phyloP scores from a whole-genome alignment of 2,329 filamentous ascomycete species.

The Helicocarpus griseus region DNA sequence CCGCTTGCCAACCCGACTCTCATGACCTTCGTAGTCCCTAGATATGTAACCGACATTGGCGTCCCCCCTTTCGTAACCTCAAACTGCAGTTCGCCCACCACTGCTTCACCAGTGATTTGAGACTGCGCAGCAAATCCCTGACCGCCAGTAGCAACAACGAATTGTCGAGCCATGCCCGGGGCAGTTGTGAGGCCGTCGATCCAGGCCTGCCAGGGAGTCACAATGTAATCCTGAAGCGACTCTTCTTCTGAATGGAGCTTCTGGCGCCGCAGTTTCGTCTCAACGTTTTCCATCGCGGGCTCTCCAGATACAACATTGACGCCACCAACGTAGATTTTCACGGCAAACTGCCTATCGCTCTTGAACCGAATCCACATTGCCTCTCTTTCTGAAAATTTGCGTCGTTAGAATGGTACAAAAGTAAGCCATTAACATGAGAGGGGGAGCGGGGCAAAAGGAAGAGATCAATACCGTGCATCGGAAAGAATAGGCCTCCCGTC shows the following conservation, averaged over 20 bases:
- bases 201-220: slow-evolving; percentile 31
- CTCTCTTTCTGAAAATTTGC: slow-evolving; percentile 22
- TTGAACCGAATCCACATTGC: slow-evolving; percentile 36
- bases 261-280: slow-evolving; percentile 13
- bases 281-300: slow-evolving; percentile 15
- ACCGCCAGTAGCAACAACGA: slow-evolving; percentile 38
- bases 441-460: slow-evolving; percentile 1
- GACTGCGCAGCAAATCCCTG: slow-evolving; percentile 37
- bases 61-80: slow-evolving; percentile 29
- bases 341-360: slow-evolving; percentile 19
- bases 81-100: slow-evolving; percentile 34
- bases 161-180: slow-evolving; percentile 35
- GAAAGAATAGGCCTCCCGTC: slow-evolving; percentile 39
- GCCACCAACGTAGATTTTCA: slow-evolving; percentile 33
- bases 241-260: slow-evolving; percentile 9
- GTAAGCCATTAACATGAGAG: background rate
- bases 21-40: background rate
- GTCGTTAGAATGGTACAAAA: background rate
- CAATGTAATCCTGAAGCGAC: slow-evolving; percentile 35
- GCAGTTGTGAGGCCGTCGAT: slow-evolving; percentile 33
- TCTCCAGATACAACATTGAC: slow-evolving; percentile 36
- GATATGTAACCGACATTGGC: background rate
- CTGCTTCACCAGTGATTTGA: slow-evolving; percentile 37
- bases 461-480: slow-evolving; percentile 30
- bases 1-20: background rate